phyloP scores from a whole-genome alignment of 2,329 filamentous ascomycete species.

The Fusarium poae region DNA sequence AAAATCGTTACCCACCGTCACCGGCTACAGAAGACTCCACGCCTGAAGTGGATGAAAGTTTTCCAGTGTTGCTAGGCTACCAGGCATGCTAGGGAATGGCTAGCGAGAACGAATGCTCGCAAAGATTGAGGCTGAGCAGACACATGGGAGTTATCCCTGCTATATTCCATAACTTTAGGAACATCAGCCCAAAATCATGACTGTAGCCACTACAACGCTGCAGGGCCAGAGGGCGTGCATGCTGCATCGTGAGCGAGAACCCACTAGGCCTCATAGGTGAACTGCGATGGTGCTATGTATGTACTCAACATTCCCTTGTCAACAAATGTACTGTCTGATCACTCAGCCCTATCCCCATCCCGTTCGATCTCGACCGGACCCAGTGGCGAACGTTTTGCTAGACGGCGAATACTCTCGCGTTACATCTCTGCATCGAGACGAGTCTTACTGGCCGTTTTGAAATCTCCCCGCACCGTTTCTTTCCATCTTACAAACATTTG shows the following conservation, averaged over 20 bases:
- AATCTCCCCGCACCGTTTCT: conserved; percentile 10
- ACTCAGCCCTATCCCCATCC: conserved; percentile 43
- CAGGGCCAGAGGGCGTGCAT: conserved; percentile 32
- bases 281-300: not conserved
- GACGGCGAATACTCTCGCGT: conserved; percentile 16
- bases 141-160: conserved; percentile 18
- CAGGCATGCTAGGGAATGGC: not conserved
- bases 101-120: conserved; percentile 15
- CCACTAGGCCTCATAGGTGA: conserved; percentile 20
- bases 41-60: conserved; percentile 7
- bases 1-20: conserved; percentile 24
- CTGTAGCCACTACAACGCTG: conserved; percentile 28
- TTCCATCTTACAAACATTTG: conserved; percentile 3
- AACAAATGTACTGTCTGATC: conserved; percentile 35
- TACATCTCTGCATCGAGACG: conserved; percentile 8
- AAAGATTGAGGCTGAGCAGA: conserved; percentile 37
- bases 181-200: conserved; percentile 26
- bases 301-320: conserved; percentile 1
- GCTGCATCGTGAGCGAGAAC: conserved; percentile 21
- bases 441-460: conserved; percentile 30
- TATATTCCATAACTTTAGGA: conserved; percentile 9
- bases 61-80: not conserved
- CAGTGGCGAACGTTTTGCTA: conserved; percentile 29
- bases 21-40: conserved; percentile 6
- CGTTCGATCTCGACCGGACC: conserved; percentile 16